These are phyloP conservation scores for Ganoderma leucocontextum DNA, from an alignment of 1,284 basidiomycete genomes.

Conservation along the genomic window DNA sequence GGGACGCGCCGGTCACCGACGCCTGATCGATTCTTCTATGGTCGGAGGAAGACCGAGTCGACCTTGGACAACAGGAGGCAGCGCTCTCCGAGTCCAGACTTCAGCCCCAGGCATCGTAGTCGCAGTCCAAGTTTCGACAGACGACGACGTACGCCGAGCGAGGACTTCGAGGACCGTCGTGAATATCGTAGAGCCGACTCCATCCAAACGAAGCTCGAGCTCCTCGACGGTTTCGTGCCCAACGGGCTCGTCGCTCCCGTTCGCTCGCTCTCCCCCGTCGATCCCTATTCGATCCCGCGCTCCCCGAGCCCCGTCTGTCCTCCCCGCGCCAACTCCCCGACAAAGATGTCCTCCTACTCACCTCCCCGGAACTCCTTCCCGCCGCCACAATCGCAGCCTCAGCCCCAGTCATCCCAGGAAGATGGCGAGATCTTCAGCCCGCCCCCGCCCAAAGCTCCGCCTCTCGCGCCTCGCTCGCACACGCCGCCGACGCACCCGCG, in stretches of 20 bases:
- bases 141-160: not conserved
- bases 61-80: not conserved
- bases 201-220: conserved; percentile 45
- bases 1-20: not conserved
- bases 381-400: conserved; percentile 8
- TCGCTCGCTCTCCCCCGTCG: conserved; percentile 1
- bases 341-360: conserved; percentile 7
- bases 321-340: conserved; percentile 15
- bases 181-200: conserved; percentile 23
- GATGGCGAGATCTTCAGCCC: conserved; percentile 62
- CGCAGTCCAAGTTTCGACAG: conserved; percentile 2
- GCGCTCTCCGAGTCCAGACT: conserved; percentile 1
- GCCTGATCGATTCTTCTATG: not conserved
- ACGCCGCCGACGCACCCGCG: conserved; percentile 58
- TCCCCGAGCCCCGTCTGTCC: conserved; percentile 24
- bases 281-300: conserved; percentile 1
- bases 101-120: not conserved
- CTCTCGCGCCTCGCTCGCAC: conserved; percentile 47
- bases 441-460: conserved; percentile 43
- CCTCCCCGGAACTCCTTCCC: not conserved
- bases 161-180: not conserved
- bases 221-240: conserved; percentile 32
- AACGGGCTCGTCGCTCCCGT: conserved; percentile 15
- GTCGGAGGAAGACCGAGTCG: not conserved
- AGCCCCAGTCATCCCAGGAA: conserved; percentile 50